These are phyloP conservation scores for Leptographium wingfieldii DNA, from an alignment of 2,329 filamentous ascomycete species.

Conservation along the genomic window DNA sequence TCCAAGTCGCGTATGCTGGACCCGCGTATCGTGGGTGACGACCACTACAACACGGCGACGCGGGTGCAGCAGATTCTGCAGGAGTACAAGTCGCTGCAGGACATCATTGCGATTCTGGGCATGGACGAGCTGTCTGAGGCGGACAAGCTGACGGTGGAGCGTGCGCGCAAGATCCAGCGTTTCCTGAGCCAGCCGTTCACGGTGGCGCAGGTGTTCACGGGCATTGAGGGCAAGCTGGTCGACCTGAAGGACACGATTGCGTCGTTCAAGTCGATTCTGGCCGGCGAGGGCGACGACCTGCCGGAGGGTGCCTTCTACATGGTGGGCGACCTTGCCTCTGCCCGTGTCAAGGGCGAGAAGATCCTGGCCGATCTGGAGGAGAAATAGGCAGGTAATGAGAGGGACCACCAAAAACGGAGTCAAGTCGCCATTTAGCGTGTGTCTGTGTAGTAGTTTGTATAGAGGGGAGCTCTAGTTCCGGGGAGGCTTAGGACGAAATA, in stretches of 20 bases:
- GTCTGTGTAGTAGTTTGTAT: slow-evolving; percentile 30
- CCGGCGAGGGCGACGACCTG: slow-evolving; percentile 88
- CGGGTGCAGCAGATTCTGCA: slow-evolving; percentile 98
- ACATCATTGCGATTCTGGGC: slow-evolving; percentile 99
- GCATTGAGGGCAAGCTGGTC: slow-evolving; percentile 92
- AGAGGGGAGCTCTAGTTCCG: slow-evolving; percentile 33
- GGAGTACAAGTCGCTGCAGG: slow-evolving; percentile 99
- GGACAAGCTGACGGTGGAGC: slow-evolving; percentile 99
- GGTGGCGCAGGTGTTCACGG: slow-evolving; percentile 68
- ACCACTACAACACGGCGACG: slow-evolving; percentile 92
- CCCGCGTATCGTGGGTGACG: slow-evolving; percentile 94
- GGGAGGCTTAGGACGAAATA: slow-evolving; percentile 40
- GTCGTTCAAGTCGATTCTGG: slow-evolving; percentile 95
- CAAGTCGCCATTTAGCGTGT: slow-evolving; percentile 3
- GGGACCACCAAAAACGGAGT: slow-evolving; percentile 5
- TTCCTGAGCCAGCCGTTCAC: slow-evolving; percentile 99
- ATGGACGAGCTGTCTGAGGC: slow-evolving; percentile 99
- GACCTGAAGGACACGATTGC: slow-evolving; percentile 97
- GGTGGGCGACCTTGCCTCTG: slow-evolving; percentile 92
- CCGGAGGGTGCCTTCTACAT: slow-evolving; percentile 95
- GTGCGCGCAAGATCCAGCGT: slow-evolving; percentile 99
- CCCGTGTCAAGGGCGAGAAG: slow-evolving; percentile 97
- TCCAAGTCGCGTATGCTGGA: slow-evolving; percentile 99
- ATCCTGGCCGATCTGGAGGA: slow-evolving; percentile 89
- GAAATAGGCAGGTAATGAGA: slow-evolving; percentile 22